Conservation (phyloP, 306 rosid species). For the Vigna unguiculata region DNA sequence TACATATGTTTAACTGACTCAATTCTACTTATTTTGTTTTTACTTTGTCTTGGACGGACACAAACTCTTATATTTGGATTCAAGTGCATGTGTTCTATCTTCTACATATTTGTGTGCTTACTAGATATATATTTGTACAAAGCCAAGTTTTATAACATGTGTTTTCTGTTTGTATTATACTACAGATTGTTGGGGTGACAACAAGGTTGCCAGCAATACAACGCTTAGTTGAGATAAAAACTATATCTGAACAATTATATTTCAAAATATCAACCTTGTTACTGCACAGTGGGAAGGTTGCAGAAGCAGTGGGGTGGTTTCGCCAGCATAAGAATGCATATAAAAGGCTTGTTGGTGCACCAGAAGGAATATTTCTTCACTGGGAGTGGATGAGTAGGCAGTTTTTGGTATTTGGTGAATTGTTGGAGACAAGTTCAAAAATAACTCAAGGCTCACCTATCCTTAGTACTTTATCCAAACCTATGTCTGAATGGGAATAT, state of each 20-base stretch:
- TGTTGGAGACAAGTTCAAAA: slow-evolving; percentile 82
- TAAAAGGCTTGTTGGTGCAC: slow-evolving; percentile 74
- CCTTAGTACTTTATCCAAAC: slow-evolving; percentile 60
- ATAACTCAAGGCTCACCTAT: slow-evolving; percentile 59
- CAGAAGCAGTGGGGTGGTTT: slow-evolving; percentile 87
- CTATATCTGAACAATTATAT: slow-evolving; percentile 81
- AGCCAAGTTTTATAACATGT: slow-evolving; percentile 20
- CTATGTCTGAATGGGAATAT: slow-evolving; percentile 85
- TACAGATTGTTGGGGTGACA: slow-evolving; percentile 84
- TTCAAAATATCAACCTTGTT: slow-evolving; percentile 87
- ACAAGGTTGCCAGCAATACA: slow-evolving; percentile 78
- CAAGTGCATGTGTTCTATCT: slow-evolving; percentile 28
- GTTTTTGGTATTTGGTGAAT: slow-evolving; percentile 90
- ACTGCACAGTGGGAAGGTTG: slow-evolving; percentile 92
- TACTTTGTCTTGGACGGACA: slow-evolving; percentile 20
- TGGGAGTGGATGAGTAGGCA: slow-evolving; percentile 99
- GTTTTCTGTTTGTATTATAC: slow-evolving; percentile 38
- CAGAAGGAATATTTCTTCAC: slow-evolving; percentile 86
- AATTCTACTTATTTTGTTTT: slow-evolving; percentile 1
- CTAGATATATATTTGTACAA: slow-evolving; percentile 5
- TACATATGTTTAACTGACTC: background rate
- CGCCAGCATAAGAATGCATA: slow-evolving; percentile 79
- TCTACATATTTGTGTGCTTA: slow-evolving; percentile 27
- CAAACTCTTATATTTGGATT: slow-evolving; percentile 5
- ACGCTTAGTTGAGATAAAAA: slow-evolving; percentile 87